phyloP scores from a whole-genome alignment of 2,329 filamentous ascomycete genomes.

The Pseudomassariella vexata region DNA sequence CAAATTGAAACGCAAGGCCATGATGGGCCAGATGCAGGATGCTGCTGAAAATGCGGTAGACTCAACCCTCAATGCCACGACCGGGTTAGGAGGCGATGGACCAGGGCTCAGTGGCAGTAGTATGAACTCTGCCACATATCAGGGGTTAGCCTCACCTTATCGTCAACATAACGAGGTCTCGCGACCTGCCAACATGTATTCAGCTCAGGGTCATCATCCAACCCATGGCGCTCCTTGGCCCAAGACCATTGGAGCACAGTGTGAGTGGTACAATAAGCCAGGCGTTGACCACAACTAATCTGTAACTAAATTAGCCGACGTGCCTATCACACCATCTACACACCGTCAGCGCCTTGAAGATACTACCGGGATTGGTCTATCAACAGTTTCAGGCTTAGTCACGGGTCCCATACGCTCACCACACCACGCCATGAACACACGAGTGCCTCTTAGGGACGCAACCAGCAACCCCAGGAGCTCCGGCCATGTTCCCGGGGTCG shows the following conservation, averaged over 20 bases:
- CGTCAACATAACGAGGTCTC: slow-evolving; percentile 11
- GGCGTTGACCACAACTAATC: not conserved
- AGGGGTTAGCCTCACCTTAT: slow-evolving; percentile 10
- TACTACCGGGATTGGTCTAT: slow-evolving; percentile 17
- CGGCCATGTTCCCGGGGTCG: slow-evolving; percentile 13
- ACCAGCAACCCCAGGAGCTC: slow-evolving; percentile 13
- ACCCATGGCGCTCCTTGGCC: slow-evolving; percentile 8
- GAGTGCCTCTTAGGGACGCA: slow-evolving; percentile 9
- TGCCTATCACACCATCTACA: slow-evolving; percentile 27
- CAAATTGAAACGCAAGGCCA: slow-evolving; percentile 49
- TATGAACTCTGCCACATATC: slow-evolving; percentile 9
- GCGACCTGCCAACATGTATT: slow-evolving; percentile 5
- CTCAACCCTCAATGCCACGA: slow-evolving; percentile 27
- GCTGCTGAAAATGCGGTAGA: slow-evolving; percentile 47
- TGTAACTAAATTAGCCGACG: slow-evolving; percentile 15
- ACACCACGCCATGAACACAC: slow-evolving; percentile 11
- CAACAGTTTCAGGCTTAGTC: slow-evolving; percentile 24
- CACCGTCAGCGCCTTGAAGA: slow-evolving; percentile 24
- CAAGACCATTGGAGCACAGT: slow-evolving; percentile 12
- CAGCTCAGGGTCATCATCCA: slow-evolving; percentile 6
- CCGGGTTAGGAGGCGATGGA: slow-evolving; percentile 10
- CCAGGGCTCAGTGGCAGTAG: slow-evolving; percentile 5
- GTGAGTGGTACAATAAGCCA: slow-evolving; percentile 8
- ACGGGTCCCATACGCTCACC: slow-evolving; percentile 19
- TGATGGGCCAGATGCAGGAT: slow-evolving; percentile 48